Base-by-base conservation (phyloP, 1,139 yeast species). In the Eremothecium gossypii region DNA sequence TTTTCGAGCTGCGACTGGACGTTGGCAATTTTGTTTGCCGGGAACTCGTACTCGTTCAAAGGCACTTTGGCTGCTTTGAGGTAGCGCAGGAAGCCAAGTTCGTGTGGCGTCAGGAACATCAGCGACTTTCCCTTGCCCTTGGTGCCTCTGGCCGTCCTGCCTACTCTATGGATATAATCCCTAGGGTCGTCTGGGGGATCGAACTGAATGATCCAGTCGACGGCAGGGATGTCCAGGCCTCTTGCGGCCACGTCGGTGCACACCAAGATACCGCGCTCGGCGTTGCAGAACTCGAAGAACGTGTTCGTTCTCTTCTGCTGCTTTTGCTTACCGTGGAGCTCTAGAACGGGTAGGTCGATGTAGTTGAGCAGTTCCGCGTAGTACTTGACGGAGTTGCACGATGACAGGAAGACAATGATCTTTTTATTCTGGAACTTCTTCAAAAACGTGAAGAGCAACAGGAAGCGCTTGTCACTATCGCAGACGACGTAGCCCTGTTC, bases 131-230 rank as follows among this genome's bases (percentile, higher is more conserved):
- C 99, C 61, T 82, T 82, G 45, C 96, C 97, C 40, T 75, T 63
- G 14, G 94, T 74, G 46, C 97, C 98, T 69, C 98, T 79, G 12
- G 98, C 98, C 26, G 98, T 91, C 72, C 98, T 81, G 50, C 98
- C 98, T 30, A 91, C 97, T 65, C 97, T 79, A 67, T 91, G 98
- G 55, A 91, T 89, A 60, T 91, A 91, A 67, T 89, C 96, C 67
- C 96, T 79, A 63, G 97, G 97, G 67, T 91, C 97, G 79, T 91
- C 97, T 61, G 97, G 97, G 40, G 97, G 97, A 64, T 91, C 96
- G 55, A 84, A 87, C 69, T 91, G 97, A 49, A 91, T 80, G 56
- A 91, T 91, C 95, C 97, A 91, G 67, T 89, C 96, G 42, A 91
- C 97, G 27, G 94, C 83, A 41, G 96, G 96, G 51, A 91, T 89